Evolutionary conservation across 2,329 filamentous ascomycete genomes (phyloP).

Genomic region (Huntiella decipiens): DNA sequence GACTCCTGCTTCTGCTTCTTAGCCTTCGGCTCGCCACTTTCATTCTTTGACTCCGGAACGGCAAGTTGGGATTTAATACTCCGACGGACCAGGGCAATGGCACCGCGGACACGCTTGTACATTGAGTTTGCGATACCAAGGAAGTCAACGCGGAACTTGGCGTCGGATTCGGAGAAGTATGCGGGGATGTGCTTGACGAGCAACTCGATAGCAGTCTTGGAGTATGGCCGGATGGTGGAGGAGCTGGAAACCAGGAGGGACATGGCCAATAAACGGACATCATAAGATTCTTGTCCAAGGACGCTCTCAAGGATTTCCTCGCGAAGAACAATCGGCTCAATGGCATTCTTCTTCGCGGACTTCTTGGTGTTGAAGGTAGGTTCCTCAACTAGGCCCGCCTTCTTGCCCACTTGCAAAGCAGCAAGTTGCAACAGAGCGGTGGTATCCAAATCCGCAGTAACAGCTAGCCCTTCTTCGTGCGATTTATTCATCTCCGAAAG

Average conservation of each 20-base stretch:
- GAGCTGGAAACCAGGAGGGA: slow-evolving; percentile 62
- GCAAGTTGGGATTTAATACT: slow-evolving; percentile 20
- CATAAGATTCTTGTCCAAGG: slow-evolving; percentile 35
- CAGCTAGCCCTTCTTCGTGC: slow-evolving; percentile 20
- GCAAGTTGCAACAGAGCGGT: slow-evolving; percentile 43
- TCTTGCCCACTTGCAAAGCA: slow-evolving; percentile 53
- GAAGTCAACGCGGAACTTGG: slow-evolving; percentile 69
- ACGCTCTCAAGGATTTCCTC: slow-evolving; percentile 31
- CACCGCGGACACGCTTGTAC: slow-evolving; percentile 53
- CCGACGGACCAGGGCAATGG: slow-evolving; percentile 36
- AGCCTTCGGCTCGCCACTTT: slow-evolving; percentile 5
- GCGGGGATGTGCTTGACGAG: slow-evolving; percentile 47
- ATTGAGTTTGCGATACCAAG: slow-evolving; percentile 57
- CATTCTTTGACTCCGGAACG: slow-evolving; percentile 19
- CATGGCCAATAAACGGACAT: slow-evolving; percentile 61
- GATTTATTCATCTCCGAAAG: slow-evolving; percentile 37
- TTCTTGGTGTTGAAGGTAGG: slow-evolving; percentile 19
- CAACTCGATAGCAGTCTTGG: slow-evolving; percentile 37
- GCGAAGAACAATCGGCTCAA: slow-evolving; percentile 19
- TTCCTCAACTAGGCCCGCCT: slow-evolving; percentile 49
- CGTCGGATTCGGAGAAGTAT: slow-evolving; percentile 67
- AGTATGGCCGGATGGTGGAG: slow-evolving; percentile 55
- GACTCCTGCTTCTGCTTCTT: slow-evolving; percentile 17
- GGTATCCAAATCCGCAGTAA: slow-evolving; percentile 26
- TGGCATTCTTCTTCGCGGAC: slow-evolving; percentile 10